Conservation (phyloP, 2,329 filamentous ascomycete species). For the Trichocomaceae sp. region DNA sequence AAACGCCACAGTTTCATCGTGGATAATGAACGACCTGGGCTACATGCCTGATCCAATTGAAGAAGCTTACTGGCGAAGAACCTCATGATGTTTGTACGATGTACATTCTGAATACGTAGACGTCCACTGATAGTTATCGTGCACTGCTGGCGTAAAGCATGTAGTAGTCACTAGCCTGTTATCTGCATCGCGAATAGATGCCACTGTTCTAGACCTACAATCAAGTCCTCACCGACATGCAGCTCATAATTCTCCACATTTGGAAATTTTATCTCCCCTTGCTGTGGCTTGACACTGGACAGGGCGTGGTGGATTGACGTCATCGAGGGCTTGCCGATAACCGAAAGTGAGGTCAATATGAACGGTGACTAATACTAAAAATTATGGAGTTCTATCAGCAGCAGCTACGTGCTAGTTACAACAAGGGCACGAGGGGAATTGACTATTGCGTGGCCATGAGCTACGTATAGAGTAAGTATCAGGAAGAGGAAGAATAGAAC, state of each 20-base stretch:
- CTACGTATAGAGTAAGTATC: not conserved
- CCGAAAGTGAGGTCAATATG: not conserved
- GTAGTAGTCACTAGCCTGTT: no score
- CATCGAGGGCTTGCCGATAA: not conserved
- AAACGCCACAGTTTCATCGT: not conserved
- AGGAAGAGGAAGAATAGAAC: not conserved
- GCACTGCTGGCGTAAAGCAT: no score
- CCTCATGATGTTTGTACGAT: not conserved
- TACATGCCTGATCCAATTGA: not conserved
- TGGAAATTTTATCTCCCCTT: not conserved
- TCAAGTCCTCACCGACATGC: no score
- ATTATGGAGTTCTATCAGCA: no score
- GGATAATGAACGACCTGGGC: not conserved
- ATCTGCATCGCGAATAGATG: no score
- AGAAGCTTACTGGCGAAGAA: not conserved
- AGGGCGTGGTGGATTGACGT: not conserved
- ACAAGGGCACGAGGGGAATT: not conserved
- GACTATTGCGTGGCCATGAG: not conserved
- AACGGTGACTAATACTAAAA: no score
- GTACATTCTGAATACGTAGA: no score
- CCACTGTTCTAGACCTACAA: no score
- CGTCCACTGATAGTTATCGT: no score
- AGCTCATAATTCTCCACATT: not conserved
- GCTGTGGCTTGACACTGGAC: not conserved
- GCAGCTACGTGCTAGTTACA: not conserved